Evolutionary conservation across 2,329 filamentous ascomycete genomes (phyloP), one percentile per base, ranked within the genome.

Genomic region (Drechslerella coelobrocha): DNA sequence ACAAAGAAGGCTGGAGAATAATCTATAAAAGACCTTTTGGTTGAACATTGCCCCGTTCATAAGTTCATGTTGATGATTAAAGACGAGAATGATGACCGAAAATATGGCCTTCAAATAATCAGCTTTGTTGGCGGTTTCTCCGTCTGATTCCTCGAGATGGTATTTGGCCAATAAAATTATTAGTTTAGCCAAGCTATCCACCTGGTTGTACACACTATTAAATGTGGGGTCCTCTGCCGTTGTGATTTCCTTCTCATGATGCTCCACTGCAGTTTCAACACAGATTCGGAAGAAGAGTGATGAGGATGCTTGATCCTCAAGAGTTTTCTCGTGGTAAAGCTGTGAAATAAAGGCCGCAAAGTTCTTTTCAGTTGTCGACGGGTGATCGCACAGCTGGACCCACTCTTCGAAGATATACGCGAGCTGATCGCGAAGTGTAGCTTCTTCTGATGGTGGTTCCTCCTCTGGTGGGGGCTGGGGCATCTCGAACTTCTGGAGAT

Each of bases 401-500:
- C 94, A 99, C 80, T 99, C 94, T 45, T 93, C 92, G 76, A 99
- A 97, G 19, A 97, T 84, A 77, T 99, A 97, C 75, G 95, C 91
- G 80, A 96, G 86, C 78, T 97, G 91, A 72, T 96, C 91, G 74
- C 88, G 88, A 29, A 85, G 82, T 39, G 81, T 78, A 14, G 82
- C 79, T 53, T 86, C 83, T 62, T 92, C 89, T 69, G 97, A 83
- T 34, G 89, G 84, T 74, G 89, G 87, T 9, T 86, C 90, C 21
- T 85, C 81, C 21, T 84, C 80, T 17, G 90, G 83, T 41, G 83
- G 83, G 0, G 89, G 84, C 17, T 37, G 66, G 10, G 66, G 66
- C 59, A 62, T 59, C 37, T 73, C 75, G 37, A 73, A 68, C 24
- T 72, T 74, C 55, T 75, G 75, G 19, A 76, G 69, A 31, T 75